Conservation (phyloP, 2,329 filamentous ascomycete genomes). For the Venturia effusa region DNA sequence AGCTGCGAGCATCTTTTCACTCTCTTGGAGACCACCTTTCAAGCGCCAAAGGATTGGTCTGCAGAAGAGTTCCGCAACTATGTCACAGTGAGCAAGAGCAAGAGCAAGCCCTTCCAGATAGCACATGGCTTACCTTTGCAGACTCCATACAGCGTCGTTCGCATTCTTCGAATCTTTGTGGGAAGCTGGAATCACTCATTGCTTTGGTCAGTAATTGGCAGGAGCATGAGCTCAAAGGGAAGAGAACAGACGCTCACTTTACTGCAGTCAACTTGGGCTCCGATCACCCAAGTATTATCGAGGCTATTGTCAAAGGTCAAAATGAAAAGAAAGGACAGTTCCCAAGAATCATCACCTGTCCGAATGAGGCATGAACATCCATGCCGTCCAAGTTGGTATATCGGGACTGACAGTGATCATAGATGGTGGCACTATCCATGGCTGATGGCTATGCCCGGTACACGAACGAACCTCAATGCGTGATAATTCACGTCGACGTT, state of each 20-base stretch:
- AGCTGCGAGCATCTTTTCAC: slow-evolving; percentile 30
- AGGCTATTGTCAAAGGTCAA: slow-evolving; percentile 69
- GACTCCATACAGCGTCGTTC: slow-evolving; percentile 59
- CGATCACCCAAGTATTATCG: slow-evolving; percentile 66
- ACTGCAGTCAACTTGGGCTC: slow-evolving; percentile 56
- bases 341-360: slow-evolving; percentile 66
- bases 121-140: background rate
- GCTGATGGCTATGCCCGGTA: slow-evolving; percentile 68
- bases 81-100: background rate
- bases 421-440: slow-evolving; percentile 82
- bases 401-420: background rate
- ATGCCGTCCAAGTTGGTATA: background rate
- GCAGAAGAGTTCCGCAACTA: background rate
- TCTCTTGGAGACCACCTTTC: background rate
- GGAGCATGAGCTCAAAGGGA: background rate
- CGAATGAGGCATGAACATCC: slow-evolving; percentile 56
- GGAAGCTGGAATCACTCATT: slow-evolving; percentile 39
- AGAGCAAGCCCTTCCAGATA: background rate
- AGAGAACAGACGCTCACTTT: background rate
- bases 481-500: slow-evolving; percentile 71
- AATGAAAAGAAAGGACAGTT: slow-evolving; percentile 54
- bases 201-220: slow-evolving; percentile 24
- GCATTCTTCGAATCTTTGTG: slow-evolving; percentile 76
- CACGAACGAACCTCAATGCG: slow-evolving; percentile 58
- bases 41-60: background rate